These are phyloP conservation scores for Pleoardoris graminearum DNA, from an alignment of 2,329 filamentous ascomycete genomes.

Conservation along the genomic window DNA sequence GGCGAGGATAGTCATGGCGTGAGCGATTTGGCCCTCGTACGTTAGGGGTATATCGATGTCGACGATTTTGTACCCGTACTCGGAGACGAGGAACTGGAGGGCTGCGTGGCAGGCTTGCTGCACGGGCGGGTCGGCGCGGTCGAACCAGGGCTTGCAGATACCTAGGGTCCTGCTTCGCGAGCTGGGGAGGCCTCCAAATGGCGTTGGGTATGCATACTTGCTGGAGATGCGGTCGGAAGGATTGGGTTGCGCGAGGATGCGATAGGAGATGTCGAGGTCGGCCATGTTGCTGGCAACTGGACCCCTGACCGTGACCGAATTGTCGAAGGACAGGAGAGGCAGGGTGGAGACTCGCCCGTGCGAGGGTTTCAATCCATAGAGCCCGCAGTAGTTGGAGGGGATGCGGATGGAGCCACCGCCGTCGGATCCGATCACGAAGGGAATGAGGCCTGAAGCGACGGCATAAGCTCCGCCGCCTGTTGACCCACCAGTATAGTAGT, in stretches of 20 bases:
- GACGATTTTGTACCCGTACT: constrained; percentile 58
- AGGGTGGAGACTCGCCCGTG: constrained; percentile 68
- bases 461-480: constrained; percentile 76
- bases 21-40: constrained; percentile 73
- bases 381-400: constrained; percentile 73
- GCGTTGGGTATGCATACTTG: constrained; percentile 62
- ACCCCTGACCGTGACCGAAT: constrained; percentile 68
- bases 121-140: constrained; percentile 67
- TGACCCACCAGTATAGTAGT: constrained; percentile 80
- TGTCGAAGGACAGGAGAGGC: constrained; percentile 62
- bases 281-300: constrained; percentile 76
- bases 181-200: constrained; percentile 41
- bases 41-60: constrained; percentile 69
- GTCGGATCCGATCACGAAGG: constrained; percentile 72
- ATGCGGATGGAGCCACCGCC: constrained; percentile 77
- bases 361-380: constrained; percentile 79
- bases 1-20: constrained; percentile 74
- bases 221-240: constrained; percentile 63
- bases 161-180: constrained; percentile 65
- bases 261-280: constrained; percentile 82
- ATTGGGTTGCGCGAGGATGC: constrained; percentile 74
- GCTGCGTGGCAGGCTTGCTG: constrained; percentile 63
- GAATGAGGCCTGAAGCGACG: constrained; percentile 70
- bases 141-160: constrained; percentile 69
- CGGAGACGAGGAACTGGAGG: constrained; percentile 59